Percentiles rank a stretch among this genome's conserved stretches.
Conservation (phyloP, 495 filamentous ascomycete species). For the Corynascus novoguineensis region DNA sequence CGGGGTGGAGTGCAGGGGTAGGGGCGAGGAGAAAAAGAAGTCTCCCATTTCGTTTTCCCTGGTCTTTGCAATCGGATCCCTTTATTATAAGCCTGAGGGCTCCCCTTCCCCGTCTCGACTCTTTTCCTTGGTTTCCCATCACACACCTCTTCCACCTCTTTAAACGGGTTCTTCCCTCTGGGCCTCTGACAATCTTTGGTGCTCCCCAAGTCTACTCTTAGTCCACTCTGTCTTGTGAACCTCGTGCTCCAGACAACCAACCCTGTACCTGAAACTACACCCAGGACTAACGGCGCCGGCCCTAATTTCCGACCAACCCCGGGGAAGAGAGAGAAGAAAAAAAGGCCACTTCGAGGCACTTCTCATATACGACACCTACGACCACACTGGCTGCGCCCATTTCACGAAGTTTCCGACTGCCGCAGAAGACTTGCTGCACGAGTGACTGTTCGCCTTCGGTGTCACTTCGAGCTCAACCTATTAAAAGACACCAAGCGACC, state of each 20-base stretch:
- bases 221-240: conserved; percentile 3
- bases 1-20: conserved; percentile 16
- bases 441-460: conserved; percentile 17
- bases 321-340: background rate
- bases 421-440: background rate
- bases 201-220: conserved; percentile 4
- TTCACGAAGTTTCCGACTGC: conserved; percentile 6
- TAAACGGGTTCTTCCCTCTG: conserved; percentile 11
- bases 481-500: background rate
- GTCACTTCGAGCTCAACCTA: conserved; percentile 21
- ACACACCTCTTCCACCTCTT: conserved; percentile 19
- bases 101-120: conserved; percentile 25
- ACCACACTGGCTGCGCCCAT: conserved; percentile 22
- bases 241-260: conserved; percentile 5
- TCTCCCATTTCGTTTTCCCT: conserved; percentile 26
- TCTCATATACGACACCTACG: conserved; percentile 3
- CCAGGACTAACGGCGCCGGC: conserved; percentile 6
- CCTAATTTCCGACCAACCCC: conserved; percentile 1
- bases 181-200: conserved; percentile 6
- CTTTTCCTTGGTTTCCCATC: conserved; percentile 30
- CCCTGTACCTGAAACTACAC: conserved; percentile 17
- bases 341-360: background rate
- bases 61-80: conserved; percentile 25
- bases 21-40: conserved; percentile 21
- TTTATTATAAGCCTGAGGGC: conserved; percentile 28